phyloP scores from a whole-genome alignment of 2,329 filamentous ascomycete genomes.

The Scorias spongiosa region DNA sequence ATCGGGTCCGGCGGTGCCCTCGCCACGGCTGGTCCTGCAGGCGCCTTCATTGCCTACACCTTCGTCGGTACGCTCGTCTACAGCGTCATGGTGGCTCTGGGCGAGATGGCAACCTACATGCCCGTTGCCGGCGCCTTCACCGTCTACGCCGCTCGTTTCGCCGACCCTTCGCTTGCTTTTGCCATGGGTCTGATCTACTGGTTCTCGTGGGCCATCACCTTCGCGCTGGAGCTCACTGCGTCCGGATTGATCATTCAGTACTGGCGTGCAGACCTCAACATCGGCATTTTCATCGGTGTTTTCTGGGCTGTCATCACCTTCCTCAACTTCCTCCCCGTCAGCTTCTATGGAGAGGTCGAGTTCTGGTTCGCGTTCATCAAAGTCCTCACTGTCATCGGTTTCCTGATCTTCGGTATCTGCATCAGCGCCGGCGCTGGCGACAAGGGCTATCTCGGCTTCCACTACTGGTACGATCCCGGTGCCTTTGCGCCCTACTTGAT shows the following conservation, averaged over 20 bases:
- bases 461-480: conserved; percentile 21
- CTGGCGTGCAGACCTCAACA: conserved; percentile 37
- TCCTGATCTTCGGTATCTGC: conserved; percentile 35
- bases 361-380: conserved; percentile 38
- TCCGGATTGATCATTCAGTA: conserved; percentile 31
- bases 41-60: conserved; percentile 22
- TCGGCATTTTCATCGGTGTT: conserved; percentile 29
- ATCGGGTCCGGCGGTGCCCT: conserved; percentile 15
- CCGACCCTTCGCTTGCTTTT: conserved; percentile 41
- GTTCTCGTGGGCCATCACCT: conserved; percentile 37
- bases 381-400: conserved; percentile 34
- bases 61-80: conserved; percentile 20
- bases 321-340: conserved; percentile 29
- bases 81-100: conserved; percentile 30
- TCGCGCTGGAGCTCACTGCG: conserved; percentile 33
- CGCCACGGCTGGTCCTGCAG: conserved; percentile 17
- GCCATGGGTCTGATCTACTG: conserved; percentile 28
- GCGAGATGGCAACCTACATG: conserved; percentile 41
- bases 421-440: conserved; percentile 33
- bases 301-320: conserved; percentile 22
- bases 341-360: conserved; percentile 37
- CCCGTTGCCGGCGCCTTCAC: conserved; percentile 39
- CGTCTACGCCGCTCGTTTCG: conserved; percentile 40
- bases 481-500: conserved; percentile 17
- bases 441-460: conserved; percentile 32